A percentile compares a stretch with the other conserved stretches of the same genome.
Evolutionary conservation across 2,329 filamentous ascomycete genomes (phyloP).

Genomic region (Penicillium crustosum): DNA sequence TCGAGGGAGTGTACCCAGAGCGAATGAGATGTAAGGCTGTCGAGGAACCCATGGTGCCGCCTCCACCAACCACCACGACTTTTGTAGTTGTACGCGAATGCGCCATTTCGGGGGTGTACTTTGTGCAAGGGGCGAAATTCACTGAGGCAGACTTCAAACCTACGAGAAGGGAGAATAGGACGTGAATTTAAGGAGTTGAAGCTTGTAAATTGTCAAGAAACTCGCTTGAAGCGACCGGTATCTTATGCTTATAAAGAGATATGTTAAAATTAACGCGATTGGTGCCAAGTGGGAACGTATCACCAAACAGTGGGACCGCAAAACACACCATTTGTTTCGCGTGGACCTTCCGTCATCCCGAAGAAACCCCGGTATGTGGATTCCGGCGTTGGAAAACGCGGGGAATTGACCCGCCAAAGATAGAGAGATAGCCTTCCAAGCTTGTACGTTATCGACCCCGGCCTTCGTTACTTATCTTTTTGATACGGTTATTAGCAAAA

Average conservation of each 20-base stretch:
- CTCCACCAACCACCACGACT: not conserved
- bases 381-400: not conserved
- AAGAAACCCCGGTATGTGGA: not conserved
- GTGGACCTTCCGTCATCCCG: not conserved
- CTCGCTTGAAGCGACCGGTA: not conserved
- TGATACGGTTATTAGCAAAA: not conserved
- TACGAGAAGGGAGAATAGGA: not conserved
- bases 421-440: not conserved
- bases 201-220: not conserved
- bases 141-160: not conserved
- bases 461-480: not conserved
- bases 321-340: not conserved
- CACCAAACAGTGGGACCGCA: too few relatives aligned
- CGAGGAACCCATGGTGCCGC: not conserved
- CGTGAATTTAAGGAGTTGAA: not conserved
- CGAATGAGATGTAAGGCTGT: not conserved
- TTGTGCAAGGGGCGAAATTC: not conserved
- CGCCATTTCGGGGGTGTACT: not conserved
- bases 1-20: not conserved
- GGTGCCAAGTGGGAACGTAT: too few relatives aligned
- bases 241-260: not conserved
- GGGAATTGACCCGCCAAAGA: not conserved
- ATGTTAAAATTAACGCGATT: too few relatives aligned
- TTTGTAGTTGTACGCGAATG: not conserved
- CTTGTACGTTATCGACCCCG: not conserved